phyloP scores from a whole-genome alignment of 805 yeast species.

The Nakazawaea populi region DNA sequence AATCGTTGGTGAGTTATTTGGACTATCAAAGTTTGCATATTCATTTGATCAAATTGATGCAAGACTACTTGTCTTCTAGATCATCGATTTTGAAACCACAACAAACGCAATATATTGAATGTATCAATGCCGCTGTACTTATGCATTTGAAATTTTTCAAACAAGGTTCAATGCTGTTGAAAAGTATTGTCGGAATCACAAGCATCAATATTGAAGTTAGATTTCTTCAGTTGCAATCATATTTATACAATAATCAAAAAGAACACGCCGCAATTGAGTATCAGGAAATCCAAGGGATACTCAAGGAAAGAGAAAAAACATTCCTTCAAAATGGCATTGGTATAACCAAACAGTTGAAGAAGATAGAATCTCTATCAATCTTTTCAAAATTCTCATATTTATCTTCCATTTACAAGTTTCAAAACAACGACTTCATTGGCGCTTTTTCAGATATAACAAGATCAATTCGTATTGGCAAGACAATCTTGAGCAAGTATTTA shows the following conservation, averaged over 20 bases:
- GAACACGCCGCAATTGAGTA: not conserved
- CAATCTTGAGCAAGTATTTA: conserved; percentile 40
- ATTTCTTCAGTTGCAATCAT: conserved; percentile 6
- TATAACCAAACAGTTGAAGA: not conserved
- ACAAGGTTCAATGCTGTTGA: conserved; percentile 13
- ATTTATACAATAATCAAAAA: conserved; percentile 12
- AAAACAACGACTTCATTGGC: conserved; percentile 17
- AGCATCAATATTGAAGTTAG: not conserved
- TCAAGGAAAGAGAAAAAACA: not conserved
- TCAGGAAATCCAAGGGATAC: not conserved
- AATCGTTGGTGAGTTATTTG: conserved; percentile 19
- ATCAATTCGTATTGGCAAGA: conserved; percentile 45
- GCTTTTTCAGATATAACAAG: conserved; percentile 37
- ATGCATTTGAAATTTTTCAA: conserved; percentile 10
- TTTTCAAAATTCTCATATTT: conserved; percentile 27
- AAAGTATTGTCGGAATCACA: conserved; percentile 10
- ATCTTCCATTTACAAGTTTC: conserved; percentile 20
- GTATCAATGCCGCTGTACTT: conserved; percentile 4
- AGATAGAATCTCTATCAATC: conserved; percentile 19
- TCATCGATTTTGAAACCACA: conserved; percentile 1
- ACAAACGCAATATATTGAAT: not conserved
- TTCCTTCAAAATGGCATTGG: not conserved
- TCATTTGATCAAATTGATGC: conserved; percentile 13
- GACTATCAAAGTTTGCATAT: conserved; percentile 15
- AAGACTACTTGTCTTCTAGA: conserved; percentile 6